Base-by-base conservation (phyloP, 805 yeast species). In the Ogataea methanolica region DNA sequence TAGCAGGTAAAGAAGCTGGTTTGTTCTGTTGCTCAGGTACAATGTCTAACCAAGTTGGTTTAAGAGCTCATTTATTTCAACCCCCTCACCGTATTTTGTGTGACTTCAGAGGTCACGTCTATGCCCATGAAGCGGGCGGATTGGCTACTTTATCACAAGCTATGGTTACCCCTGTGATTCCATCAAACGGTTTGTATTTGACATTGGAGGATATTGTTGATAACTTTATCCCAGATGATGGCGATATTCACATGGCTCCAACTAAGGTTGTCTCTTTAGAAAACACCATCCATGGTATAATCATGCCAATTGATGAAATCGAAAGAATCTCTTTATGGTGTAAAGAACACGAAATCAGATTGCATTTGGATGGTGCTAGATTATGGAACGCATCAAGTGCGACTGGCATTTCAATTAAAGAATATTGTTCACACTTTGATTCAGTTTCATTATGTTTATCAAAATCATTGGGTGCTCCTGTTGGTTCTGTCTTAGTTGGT, bases 331-430 rank as follows among this genome's bases (percentile, higher is more conserved):
- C 83, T 33, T 74, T 67, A 39, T 89, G 85, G 74, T 87, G 91
- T 52, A 71, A 73, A 47, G 78, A 69, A 33, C 74, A 83, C 57
- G 74, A 72, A 47, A 70, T 86, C 48, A 76, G 72, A 50, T 66
- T 89, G 56, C 97, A 90, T 61, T 78, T 90, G 58, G 97, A 90
- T 63, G 97, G 97, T 51, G 97, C 97, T 14, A 78, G 97, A 57
- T 69, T 90, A 46, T 88, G 90, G 88, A 87, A 86, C 62, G 96
- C 96, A 14, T 74, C 82, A 22, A 87, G 76, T 8, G 90, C 77
- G 34, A 80, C 89, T 15, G 88, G 83, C 22, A 72, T 85, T 36
- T 68, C 88, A 15, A 67, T 89, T 48, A 66, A 63, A n/a, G 85
- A 86, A 59, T 88, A 81, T 65, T 85, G 94, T 57, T 73, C 75